A percentile compares a stretch with the other conserved stretches of the same genome.
Evolutionary conservation across 2,329 filamentous ascomycete genomes (phyloP).

Genomic region (Mycosphaerella sp.): DNA sequence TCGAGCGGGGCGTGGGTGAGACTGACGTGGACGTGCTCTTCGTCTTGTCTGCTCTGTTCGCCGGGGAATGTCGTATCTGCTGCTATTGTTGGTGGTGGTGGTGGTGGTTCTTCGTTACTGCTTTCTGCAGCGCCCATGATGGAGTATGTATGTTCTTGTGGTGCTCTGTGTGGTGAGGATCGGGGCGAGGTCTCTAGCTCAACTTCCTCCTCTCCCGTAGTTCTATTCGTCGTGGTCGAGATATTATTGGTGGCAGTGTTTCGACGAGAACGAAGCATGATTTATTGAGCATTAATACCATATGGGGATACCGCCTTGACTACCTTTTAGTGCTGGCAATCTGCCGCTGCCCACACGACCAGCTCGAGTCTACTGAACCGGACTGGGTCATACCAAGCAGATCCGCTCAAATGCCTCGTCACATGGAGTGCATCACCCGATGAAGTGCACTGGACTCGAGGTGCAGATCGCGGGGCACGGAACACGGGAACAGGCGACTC

Average conservation of each 20-base stretch:
- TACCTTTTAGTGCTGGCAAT: background rate
- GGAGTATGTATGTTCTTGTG: background rate
- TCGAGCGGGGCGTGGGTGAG: conserved; percentile 60
- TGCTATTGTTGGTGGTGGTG: background rate
- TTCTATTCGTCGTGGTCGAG: background rate
- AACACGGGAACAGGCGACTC: background rate
- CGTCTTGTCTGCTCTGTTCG: conserved; percentile 25
- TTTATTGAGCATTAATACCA: too few species aligned
- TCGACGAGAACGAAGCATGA: background rate
- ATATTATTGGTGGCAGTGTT: conserved; percentile 2
- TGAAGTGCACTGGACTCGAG: too few species aligned
- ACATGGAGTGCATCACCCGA: too few species aligned
- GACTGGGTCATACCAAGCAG: too few species aligned
- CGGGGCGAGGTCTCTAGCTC: background rate
- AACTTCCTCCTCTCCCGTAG: background rate
- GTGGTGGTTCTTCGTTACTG: too few species aligned
- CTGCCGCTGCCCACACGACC: too few species aligned
- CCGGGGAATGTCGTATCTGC: conserved; percentile 6
- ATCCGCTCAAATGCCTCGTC: too few species aligned
- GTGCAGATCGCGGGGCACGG: too few species aligned
- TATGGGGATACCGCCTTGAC: background rate
- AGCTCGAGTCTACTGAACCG: too few species aligned
- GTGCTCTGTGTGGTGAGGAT: background rate
- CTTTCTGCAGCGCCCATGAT: conserved; percentile 3
- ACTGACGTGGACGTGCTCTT: conserved; percentile 57